Evolutionary conservation across 108 stramenopile genomes (phyloP), one percentile per base, ranked within the genome.

Genomic region (Skeletonema grethae): DNA sequence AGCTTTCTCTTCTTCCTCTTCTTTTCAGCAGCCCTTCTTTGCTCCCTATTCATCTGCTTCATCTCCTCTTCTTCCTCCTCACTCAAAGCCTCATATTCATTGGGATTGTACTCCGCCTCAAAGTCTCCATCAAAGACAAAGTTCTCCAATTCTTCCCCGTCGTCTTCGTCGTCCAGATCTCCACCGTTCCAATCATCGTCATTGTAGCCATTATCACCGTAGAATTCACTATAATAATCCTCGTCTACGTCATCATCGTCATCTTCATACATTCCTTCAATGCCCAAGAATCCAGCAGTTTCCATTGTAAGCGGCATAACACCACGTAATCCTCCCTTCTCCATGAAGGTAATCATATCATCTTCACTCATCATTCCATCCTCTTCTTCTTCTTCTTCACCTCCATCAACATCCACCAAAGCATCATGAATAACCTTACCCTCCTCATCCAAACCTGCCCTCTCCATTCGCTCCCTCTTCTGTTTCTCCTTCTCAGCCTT

Each of bases 11-110:
- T 82, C 64, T 83, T 85, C 63, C 86, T 85, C 32, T 68, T 82
- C 77, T 81, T 82, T n/a, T 83, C 80, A 7, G 86, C 93, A 25
- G 85, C 87, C 67, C 93, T 79, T 32, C 93, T 81, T 76, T 94
- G 89, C 71, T 86, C 85, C 35, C 93, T 76, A 74, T 94, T 94
- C 68, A 91, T 86, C 55, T 65, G 65, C 32, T 71, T 61, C 56
- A 76, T 85, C 11, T 69, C 70, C 45, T 48, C 67, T 18, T 75
- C 78, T 45, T 83, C 81, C 25, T 86, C 84, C 28, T 61, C 65
- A n/a, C 35, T 53, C 35, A 80, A 38, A 24, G 75, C 81, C 48
- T 87, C 83, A 57, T 77, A 79, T 12, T 73, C 82, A 15, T 75
- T 60, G 10, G 78, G 78, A 36, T 77, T 70, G 35, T 86, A 77